Evolutionary conservation across 2,329 filamentous ascomycete species (phyloP).

Genomic region (Trichoderma afroharzianum): DNA sequence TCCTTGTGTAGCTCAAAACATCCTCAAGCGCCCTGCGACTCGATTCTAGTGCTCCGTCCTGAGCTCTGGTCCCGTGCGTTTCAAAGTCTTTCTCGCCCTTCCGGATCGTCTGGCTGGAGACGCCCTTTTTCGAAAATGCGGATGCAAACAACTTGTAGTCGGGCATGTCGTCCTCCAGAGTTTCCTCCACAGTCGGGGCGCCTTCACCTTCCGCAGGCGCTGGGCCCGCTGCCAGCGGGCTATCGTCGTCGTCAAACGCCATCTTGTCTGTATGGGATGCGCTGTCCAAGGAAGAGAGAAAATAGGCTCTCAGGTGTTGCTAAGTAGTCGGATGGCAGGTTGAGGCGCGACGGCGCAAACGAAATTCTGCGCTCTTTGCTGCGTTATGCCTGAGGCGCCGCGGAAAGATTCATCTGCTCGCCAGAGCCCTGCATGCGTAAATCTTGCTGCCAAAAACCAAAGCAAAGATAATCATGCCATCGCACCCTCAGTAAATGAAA

Average conservation of each 20-base stretch:
- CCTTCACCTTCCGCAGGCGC: constrained; percentile 24
- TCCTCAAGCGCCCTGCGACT: constrained; percentile 87
- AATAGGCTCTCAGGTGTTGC: background rate
- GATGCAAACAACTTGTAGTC: constrained; percentile 75
- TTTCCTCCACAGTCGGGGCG: constrained; percentile 46
- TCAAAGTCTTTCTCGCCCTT: constrained; percentile 98
- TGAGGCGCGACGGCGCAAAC: background rate
- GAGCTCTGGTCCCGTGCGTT: constrained; percentile 79
- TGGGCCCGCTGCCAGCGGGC: constrained; percentile 27
- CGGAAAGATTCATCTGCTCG: background rate
- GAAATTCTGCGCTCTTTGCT: background rate
- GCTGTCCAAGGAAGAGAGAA: background rate
- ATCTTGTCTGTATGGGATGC: constrained; percentile 24
- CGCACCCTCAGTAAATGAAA: background rate
- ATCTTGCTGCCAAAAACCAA: background rate
- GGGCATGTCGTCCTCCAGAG: constrained; percentile 74
- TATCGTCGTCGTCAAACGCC: constrained; percentile 45
- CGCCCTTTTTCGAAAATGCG: constrained; percentile 48
- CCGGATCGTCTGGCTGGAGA: constrained; percentile 66
- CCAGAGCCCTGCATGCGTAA: background rate
- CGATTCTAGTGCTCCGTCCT: constrained; percentile 72
- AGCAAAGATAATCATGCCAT: background rate
- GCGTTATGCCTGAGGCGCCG: background rate
- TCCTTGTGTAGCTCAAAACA: constrained; percentile 72
- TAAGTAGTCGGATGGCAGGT: background rate